phyloP scores from a whole-genome alignment of 495 filamentous ascomycete species.

The Pseudomonodictys pantanalensis region DNA sequence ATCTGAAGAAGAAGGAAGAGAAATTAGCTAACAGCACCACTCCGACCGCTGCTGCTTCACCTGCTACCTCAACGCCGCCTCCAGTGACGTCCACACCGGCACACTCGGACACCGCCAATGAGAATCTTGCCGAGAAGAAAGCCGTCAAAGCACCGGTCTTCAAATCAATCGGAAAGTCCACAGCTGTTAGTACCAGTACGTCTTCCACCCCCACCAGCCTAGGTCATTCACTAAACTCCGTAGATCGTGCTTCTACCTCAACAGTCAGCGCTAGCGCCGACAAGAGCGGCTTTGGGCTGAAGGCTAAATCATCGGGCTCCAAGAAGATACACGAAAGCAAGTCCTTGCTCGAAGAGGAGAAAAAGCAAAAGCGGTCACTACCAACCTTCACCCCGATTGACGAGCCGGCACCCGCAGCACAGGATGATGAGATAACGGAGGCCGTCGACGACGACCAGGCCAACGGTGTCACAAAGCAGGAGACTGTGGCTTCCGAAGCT shows the following conservation, averaged over 20 bases:
- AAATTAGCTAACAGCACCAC: no score
- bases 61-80: no score
- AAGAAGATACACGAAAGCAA: conserved; percentile 69
- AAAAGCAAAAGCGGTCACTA: conserved; percentile 67
- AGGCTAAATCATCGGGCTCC: conserved; percentile 51
- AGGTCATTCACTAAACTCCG: conserved; percentile 18
- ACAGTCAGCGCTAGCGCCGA: conserved; percentile 63
- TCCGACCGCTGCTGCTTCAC: no score
- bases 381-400: no score
- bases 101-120: no score
- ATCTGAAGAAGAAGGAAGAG: no score
- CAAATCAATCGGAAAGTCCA: no score
- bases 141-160: no score
- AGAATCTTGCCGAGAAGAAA: no score
- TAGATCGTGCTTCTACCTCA: conserved; percentile 44
- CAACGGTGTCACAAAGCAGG: conserved; percentile 51
- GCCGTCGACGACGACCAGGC: conserved; percentile 81
- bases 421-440: conserved; percentile 73
- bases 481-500: conserved; percentile 34
- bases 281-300: conserved; percentile 80
- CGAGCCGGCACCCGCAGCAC: no score
- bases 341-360: conserved; percentile 83
- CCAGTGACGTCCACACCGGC: no score
- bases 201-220: conserved; percentile 34
- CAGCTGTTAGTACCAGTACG: no score